Evolutionary conservation across 306 rosid genomes (phyloP).

Genomic region (Benincasa hispida): DNA sequence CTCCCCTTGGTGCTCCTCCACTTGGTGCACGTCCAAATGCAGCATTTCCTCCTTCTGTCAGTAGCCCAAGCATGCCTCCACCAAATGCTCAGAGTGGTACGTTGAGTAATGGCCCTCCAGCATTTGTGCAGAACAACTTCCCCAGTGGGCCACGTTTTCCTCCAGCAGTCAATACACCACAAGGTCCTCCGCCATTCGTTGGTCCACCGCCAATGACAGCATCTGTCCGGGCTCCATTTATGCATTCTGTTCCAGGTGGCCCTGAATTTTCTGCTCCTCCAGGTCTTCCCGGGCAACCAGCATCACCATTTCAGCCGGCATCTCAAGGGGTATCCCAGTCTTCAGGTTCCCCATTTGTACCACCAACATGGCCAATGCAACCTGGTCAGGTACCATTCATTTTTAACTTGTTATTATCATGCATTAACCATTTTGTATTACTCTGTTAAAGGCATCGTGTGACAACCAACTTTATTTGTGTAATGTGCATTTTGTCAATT

Average conservation of each 20-base stretch:
- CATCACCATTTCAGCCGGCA: constrained; percentile 41
- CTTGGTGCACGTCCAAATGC: constrained; percentile 39
- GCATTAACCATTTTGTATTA: not conserved
- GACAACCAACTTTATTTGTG: not conserved
- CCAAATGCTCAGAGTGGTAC: constrained; percentile 29
- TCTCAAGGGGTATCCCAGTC: constrained; percentile 45
- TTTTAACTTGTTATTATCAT: not conserved
- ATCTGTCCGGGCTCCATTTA: constrained; percentile 19
- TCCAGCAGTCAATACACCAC: constrained; percentile 17
- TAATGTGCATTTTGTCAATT: not conserved
- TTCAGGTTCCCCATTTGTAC: constrained; percentile 42
- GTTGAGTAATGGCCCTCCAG: constrained; percentile 70
- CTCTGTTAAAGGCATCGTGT: not conserved
- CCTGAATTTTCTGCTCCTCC: constrained; percentile 26
- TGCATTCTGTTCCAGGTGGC: constrained; percentile 22
- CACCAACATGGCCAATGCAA: constrained; percentile 69
- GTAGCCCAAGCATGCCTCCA: constrained; percentile 22
- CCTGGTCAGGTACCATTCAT: constrained; percentile 46
- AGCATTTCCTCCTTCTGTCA: constrained; percentile 28
- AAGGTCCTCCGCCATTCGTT: constrained; percentile 27
- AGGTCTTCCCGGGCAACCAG: constrained; percentile 39
- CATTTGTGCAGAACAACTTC: constrained; percentile 32
- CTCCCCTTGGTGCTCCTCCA: constrained; percentile 25
- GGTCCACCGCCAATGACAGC: constrained; percentile 41
- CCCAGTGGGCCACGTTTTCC: constrained; percentile 59